Percentiles rank a stretch among this genome's conserved stretches.
Conservation (phyloP, 768 basidiomycete species). For the Terana coerulea region DNA sequence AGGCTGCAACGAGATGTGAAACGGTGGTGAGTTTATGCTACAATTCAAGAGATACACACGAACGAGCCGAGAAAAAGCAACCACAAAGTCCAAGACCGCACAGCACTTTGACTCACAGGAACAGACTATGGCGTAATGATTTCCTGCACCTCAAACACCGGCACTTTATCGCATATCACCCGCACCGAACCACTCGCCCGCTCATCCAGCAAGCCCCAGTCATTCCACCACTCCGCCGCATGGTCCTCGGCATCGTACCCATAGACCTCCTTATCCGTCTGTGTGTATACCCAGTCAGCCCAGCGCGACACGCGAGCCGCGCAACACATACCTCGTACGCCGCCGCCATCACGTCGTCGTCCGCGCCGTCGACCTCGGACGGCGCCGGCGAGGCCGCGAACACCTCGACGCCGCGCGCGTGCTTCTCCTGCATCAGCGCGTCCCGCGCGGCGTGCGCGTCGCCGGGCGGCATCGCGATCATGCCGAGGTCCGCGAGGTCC, state of each 20-base stretch:
- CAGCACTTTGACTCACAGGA: too few species aligned
- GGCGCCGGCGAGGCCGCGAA: slow-evolving; percentile 13
- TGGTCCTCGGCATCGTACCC: slow-evolving; percentile 27
- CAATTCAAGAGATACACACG: too few species aligned
- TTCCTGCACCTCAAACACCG: not conserved
- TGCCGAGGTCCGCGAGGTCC: slow-evolving; percentile 17
- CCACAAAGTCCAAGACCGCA: too few species aligned
- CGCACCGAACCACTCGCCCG: slow-evolving; percentile 13
- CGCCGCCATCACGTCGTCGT: not conserved
- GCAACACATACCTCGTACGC: slow-evolving; percentile 1
- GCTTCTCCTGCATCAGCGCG: not conserved
- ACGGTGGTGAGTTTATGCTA: too few species aligned
- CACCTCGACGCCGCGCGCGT: slow-evolving; percentile 8
- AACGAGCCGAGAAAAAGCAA: too few species aligned
- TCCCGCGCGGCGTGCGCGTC: slow-evolving; percentile 11
- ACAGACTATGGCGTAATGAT: not conserved
- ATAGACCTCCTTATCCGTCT: slow-evolving; percentile 17
- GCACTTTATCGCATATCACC: not conserved
- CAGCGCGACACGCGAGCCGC: not conserved
- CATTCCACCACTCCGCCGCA: slow-evolving; percentile 26
- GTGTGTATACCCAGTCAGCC: too few species aligned
- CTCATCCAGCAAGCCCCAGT: slow-evolving; percentile 26
- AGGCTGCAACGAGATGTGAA: too few species aligned
- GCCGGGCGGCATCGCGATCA: slow-evolving; percentile 20
- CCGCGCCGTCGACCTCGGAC: not conserved